A percentile compares a stretch with the other conserved stretches of the same genome.
phyloP scores from a whole-genome alignment of 352 stramenopile species.

The Phytophthora nicotianae region DNA sequence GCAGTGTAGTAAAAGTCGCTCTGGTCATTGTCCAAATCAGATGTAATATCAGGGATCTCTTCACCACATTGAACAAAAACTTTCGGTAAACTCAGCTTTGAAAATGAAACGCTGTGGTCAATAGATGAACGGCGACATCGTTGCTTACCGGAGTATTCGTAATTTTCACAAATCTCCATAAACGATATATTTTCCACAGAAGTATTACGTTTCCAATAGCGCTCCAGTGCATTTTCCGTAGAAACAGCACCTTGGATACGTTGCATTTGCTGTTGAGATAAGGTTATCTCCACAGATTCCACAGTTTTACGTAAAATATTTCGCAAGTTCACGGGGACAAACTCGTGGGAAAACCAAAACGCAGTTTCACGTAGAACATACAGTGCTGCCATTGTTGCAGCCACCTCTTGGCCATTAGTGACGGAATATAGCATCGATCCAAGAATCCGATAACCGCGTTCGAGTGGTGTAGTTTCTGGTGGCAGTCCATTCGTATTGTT shows the following conservation, averaged over 20 bases:
- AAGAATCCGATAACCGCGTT: conserved; percentile 19
- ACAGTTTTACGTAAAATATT: not conserved
- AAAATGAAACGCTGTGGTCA: not conserved
- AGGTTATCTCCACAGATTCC: not conserved
- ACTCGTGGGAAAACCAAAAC: conserved; percentile 31
- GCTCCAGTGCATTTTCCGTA: not conserved
- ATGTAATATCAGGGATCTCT: conserved; percentile 13
- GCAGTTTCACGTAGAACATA: conserved; percentile 19
- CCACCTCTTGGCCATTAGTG: conserved; percentile 22
- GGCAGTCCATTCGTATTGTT: conserved; percentile 6
- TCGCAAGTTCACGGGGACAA: conserved; percentile 7
- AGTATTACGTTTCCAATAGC: conserved; percentile 11
- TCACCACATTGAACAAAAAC: conserved; percentile 14
- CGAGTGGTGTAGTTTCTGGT: conserved; percentile 2
- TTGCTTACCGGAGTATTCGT: not conserved
- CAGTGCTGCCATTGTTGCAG: conserved; percentile 18
- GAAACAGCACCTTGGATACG: not conserved
- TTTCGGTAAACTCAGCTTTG: not conserved
- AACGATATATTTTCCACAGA: conserved; percentile 6
- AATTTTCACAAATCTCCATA: conserved; percentile 21
- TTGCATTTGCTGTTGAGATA: conserved; percentile 1
- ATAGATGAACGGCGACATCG: too few relatives aligned
- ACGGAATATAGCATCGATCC: conserved; percentile 24
- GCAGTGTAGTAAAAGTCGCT: conserved; percentile 20
- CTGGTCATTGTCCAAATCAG: not conserved